Conservation (phyloP, 1,284 basidiomycete genomes). For the Boletus smithii region DNA sequence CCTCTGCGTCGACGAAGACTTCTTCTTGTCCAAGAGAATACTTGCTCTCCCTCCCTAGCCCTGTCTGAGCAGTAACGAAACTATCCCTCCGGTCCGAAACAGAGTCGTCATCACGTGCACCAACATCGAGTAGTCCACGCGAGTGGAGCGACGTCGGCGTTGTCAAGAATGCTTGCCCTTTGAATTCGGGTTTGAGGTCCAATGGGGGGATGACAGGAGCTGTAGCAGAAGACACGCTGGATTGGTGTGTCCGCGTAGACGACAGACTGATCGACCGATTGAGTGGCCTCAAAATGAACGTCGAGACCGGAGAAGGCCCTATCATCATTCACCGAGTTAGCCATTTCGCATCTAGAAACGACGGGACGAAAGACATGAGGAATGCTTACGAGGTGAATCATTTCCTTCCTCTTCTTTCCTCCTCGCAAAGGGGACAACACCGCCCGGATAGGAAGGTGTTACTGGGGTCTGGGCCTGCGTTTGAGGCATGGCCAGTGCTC, state of each 20-base stretch:
- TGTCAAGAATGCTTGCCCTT: conserved; percentile 39
- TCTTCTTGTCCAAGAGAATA: conserved; percentile 33
- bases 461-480: conserved; percentile 23
- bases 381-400: conserved; percentile 31
- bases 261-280: conserved; percentile 38
- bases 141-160: conserved; percentile 33
- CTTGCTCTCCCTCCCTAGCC: conserved; percentile 29
- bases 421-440: conserved; percentile 23
- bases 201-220: conserved; percentile 53
- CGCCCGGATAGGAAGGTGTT: conserved; percentile 23
- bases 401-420: conserved; percentile 29
- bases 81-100: conserved; percentile 52
- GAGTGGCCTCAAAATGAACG: conserved; percentile 32
- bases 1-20: conserved; percentile 37
- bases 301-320: conserved; percentile 37
- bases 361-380: not conserved
- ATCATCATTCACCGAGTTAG: conserved; percentile 6
- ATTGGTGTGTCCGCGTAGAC: conserved; percentile 54
- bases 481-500: conserved; percentile 12
- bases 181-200: conserved; percentile 54
- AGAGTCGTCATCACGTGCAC: conserved; percentile 41
- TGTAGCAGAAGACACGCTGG: conserved; percentile 36
- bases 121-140: conserved; percentile 29
- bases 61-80: conserved; percentile 54
- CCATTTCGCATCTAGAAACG: not conserved